Base-by-base conservation (phyloP, 179 eudicot genomes). In the Spergularia azorica region DNA sequence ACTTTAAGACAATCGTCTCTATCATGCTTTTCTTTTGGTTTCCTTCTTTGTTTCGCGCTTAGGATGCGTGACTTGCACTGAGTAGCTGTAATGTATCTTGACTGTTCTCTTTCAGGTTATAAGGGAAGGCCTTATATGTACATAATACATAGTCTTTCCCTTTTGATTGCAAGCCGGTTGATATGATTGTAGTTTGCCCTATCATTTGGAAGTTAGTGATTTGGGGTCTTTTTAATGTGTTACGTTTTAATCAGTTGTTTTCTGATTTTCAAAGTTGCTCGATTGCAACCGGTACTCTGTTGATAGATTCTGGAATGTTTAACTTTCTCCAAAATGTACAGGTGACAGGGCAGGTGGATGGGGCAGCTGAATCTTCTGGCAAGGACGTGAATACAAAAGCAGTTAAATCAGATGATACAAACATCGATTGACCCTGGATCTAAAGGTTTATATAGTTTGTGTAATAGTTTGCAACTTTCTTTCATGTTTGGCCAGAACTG, bases 361-460 rank as follows among this genome's bases (percentile, higher is more conserved):
- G 43, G 64, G 79, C 73, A 12, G 66, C 62, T 18, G 83, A 76
- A 58, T 57, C 83, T 17, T 64, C 76, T 16, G 58, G 8, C 11
- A 50, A 57, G 73, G 68, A 76, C 63, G 55, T 14, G 68, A 46
- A 57, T 11, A 4, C 69, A 11, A 70, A 76, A 48, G 11, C 72
- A 57, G 59, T 43, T 20, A 79, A 76, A 39, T 16, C 57, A 20
- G 73, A 76, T 51, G 63, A 55, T 50, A 62, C 6, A 46, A 80
- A 80, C 67, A 71, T 5, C 46, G 83, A 80, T 46, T 80, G 58
- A 65, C 54, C 52, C 26, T n/a, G n/a, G 26, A 59, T 61, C 57
- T 41, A 57, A 60, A 51, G 60, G n/a, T n/a, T 11, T n/a, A 16
- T 69, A 21, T 62, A 36, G 59, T 75, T 26, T 69, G 70, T 39